phyloP scores from a whole-genome alignment of 352 stramenopile species.

The Aphanomyces euteiches region DNA sequence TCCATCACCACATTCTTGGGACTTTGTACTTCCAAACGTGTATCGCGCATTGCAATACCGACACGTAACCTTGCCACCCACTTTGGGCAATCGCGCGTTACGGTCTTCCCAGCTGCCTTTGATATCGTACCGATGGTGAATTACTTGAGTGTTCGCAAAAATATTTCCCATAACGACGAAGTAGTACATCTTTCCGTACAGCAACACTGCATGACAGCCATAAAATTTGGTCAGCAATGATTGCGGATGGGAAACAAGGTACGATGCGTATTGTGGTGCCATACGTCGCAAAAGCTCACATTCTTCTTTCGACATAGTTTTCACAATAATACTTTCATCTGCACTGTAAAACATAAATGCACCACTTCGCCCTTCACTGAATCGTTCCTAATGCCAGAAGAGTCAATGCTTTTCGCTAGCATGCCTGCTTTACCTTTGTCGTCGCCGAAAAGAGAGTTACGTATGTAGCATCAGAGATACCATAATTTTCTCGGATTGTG shows the following conservation, averaged over 20 bases:
- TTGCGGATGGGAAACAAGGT: slow-evolving; percentile 78
- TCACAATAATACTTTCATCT: slow-evolving; percentile 85
- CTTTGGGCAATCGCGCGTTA: slow-evolving; percentile 77
- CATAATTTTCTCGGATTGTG: slow-evolving; percentile 76
- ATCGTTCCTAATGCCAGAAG: slow-evolving; percentile 47
- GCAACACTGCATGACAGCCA: slow-evolving; percentile 79
- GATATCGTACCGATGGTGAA: slow-evolving; percentile 90
- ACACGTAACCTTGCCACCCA: slow-evolving; percentile 73
- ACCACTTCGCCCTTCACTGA: slow-evolving; percentile 83
- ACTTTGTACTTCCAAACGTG: slow-evolving; percentile 77
- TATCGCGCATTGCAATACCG: slow-evolving; percentile 85
- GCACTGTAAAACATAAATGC: slow-evolving; percentile 92
- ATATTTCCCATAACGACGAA: slow-evolving; percentile 92
- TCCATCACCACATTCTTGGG: slow-evolving; percentile 68
- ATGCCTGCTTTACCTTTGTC: slow-evolving; percentile 51
- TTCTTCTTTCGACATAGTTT: slow-evolving; percentile 87
- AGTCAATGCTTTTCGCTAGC: neutral
- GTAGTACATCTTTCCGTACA: slow-evolving; percentile 91
- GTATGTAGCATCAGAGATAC: slow-evolving; percentile 80
- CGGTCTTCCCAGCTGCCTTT: slow-evolving; percentile 89
- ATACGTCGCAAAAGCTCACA: slow-evolving; percentile 85
- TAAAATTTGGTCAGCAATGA: slow-evolving; percentile 88
- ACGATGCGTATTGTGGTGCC: slow-evolving; percentile 75
- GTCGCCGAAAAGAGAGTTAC: slow-evolving; percentile 80
- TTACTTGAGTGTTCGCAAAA: slow-evolving; percentile 79